Base-by-base conservation (phyloP, 2,329 filamentous ascomycete species). In the Microcyclospora tardicrescens region DNA sequence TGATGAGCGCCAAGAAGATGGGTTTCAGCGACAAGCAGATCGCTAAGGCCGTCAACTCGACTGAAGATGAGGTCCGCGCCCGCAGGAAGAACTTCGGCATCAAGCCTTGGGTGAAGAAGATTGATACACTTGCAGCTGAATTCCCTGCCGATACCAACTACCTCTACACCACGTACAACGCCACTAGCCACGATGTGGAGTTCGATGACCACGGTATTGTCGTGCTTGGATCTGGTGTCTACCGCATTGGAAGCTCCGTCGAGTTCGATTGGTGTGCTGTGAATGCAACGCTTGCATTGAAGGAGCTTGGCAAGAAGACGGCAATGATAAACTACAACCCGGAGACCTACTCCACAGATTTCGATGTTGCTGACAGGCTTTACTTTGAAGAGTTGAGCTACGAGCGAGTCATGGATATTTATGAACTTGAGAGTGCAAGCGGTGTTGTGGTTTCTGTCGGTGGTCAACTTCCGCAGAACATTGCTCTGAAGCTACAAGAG, bases 241-340 rank as follows among this genome's bases (percentile, higher is more conserved):
- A 98, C 73, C 79, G 91, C 59, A 98, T 96, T 59, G 91, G 91
- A 56, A 89, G 81, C 66, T 95, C 87, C 6, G 91, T 98, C 37
- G 91, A 98, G 64, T 98, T 98, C 59, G 89, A 98, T 65, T 96
- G 89, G 89, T 96, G 89, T 61, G 86, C 87, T 47, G 86, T 95
- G 44, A 91, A 86, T 56, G 83, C 86, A 47, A 87, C 86, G 10
- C 73, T 84, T 45, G 83, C 85, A 32, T 72, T 96, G 46, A 77
- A 79, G 54, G 71, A 80, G 44, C 84, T 93, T 71, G 87, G 86
- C 50, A 82, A 94, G 71, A 95, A 95, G 78, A 96, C 91, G 24
- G 78, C 94, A 41, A 93, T 96, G 84, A 91, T 98, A 56, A 96
- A 96, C 56, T 82, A 77, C 53, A 89, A 91, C 53, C 84, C 84